Evolutionary conservation across 139 green algal species (phyloP).

Genomic region (Micractinium conductrix): DNA sequence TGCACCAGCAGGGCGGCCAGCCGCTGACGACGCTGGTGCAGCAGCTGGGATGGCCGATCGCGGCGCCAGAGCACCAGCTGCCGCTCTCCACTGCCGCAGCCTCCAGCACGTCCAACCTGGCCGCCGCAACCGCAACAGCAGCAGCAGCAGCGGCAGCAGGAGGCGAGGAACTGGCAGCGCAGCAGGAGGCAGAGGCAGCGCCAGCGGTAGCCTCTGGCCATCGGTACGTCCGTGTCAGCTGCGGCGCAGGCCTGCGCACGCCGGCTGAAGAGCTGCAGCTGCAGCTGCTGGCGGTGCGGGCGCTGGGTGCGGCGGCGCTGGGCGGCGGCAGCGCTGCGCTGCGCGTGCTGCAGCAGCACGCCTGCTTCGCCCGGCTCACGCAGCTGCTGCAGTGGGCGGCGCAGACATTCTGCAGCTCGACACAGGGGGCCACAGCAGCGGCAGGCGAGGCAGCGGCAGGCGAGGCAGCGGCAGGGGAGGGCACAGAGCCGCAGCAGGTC

Average conservation of each 20-base stretch:
- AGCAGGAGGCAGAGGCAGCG: neutral
- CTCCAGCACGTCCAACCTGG: neutral
- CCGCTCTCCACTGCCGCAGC: neutral
- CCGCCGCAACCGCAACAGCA: neutral
- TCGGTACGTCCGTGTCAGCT: neutral
- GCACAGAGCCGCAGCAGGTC: constrained; percentile 33
- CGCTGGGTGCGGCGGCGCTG: constrained; percentile 7
- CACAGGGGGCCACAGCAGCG: neutral
- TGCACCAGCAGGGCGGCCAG: neutral
- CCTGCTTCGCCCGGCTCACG: constrained; percentile 37
- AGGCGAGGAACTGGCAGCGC: neutral
- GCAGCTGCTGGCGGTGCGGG: constrained; percentile 46
- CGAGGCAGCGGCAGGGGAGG: neutral
- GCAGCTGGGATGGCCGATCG: constrained; percentile 23
- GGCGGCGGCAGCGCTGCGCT: neutral
- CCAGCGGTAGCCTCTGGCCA: neutral
- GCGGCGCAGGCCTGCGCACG: neutral
- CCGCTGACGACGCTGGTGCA: neutral
- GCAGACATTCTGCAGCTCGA: constrained; percentile 31
- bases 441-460: neutral
- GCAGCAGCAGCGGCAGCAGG: neutral
- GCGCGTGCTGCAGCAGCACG: constrained; percentile 11
- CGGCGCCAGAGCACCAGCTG: neutral
- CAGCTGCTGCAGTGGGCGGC: constrained; percentile 55
- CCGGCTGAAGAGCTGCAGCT: constrained; percentile 36